Evolutionary conservation across 2,329 filamentous ascomycete genomes (phyloP).

Genomic region (Pseudogymnoascus pannorum): DNA sequence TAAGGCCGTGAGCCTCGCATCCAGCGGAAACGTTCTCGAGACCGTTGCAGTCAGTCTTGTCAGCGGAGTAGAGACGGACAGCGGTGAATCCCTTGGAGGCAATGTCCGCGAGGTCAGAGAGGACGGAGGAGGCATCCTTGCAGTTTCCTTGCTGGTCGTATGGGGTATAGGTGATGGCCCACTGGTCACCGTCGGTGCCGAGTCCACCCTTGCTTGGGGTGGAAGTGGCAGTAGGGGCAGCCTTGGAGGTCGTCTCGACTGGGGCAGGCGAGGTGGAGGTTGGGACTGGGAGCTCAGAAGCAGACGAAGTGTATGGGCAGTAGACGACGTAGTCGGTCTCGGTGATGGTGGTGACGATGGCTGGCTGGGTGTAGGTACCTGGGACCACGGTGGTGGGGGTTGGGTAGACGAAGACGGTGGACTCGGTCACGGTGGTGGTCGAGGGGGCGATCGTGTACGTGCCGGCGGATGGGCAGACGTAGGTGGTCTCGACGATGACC

Average conservation of each 20-base stretch:
- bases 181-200: constrained; percentile 34
- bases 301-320: constrained; percentile 57
- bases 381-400: constrained; percentile 56
- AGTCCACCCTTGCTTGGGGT: constrained; percentile 13
- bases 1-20: constrained; percentile 57
- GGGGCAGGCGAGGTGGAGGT: too few species aligned
- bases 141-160: constrained; percentile 55
- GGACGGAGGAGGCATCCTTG: constrained; percentile 54
- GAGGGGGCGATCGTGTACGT: constrained; percentile 68
- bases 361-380: constrained; percentile 66
- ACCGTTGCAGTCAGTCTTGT: constrained; percentile 69
- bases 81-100: constrained; percentile 58
- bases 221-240: too few species aligned
- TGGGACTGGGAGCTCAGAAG: constrained; percentile 29
- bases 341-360: constrained; percentile 59
- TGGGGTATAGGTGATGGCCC: constrained; percentile 75
- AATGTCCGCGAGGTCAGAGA: constrained; percentile 54
- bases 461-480: constrained; percentile 64
- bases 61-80: constrained; percentile 70
- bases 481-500: constrained; percentile 62
- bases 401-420: constrained; percentile 55
- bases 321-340: constrained; percentile 60
- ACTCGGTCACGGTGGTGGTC: constrained; percentile 51
- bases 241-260: too few species aligned
- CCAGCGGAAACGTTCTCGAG: constrained; percentile 69